phyloP scores from a whole-genome alignment of 306 rosid species.

The Sphenostylis stenocarpa region DNA sequence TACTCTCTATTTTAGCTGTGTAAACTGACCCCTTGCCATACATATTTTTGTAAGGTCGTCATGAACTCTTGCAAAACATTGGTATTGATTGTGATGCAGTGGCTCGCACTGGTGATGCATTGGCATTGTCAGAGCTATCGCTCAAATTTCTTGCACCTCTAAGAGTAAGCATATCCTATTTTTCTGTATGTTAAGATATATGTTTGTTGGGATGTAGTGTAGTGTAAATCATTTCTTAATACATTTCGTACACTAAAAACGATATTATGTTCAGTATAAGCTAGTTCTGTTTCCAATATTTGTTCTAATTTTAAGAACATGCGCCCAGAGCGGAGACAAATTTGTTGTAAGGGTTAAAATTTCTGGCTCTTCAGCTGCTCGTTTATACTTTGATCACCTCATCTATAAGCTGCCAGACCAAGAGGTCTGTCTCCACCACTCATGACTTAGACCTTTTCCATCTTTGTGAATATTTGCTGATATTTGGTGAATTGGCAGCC shows the following conservation, averaged over 20 bases:
- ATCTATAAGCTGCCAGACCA: slow-evolving; percentile 76
- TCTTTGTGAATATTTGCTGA: slow-evolving; percentile 21
- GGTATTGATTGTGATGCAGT: slow-evolving; percentile 65
- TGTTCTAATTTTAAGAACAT: slow-evolving; percentile 31
- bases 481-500: slow-evolving; percentile 54
- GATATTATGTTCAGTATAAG: slow-evolving; percentile 14
- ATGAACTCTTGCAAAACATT: slow-evolving; percentile 62
- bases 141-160: slow-evolving; percentile 84
- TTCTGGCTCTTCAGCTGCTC: slow-evolving; percentile 71
- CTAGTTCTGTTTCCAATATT: slow-evolving; percentile 10
- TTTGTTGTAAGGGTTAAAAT: slow-evolving; percentile 69
- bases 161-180: slow-evolving; percentile 52
- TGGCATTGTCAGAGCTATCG: slow-evolving; percentile 73
- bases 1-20: not conserved
- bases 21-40: slow-evolving; percentile 26
- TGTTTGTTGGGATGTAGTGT: not conserved
- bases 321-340: slow-evolving; percentile 70
- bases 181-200: not conserved
- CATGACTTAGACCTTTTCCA: not conserved
- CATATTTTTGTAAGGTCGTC: slow-evolving; percentile 63
- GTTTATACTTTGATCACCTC: slow-evolving; percentile 65
- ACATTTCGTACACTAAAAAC: not conserved
- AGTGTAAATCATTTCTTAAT: not conserved
- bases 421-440: slow-evolving; percentile 55
- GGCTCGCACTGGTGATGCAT: slow-evolving; percentile 69